Evolutionary conservation across 2,329 filamentous ascomycete genomes (phyloP).

Genomic region (Diaporthe nobilis): DNA sequence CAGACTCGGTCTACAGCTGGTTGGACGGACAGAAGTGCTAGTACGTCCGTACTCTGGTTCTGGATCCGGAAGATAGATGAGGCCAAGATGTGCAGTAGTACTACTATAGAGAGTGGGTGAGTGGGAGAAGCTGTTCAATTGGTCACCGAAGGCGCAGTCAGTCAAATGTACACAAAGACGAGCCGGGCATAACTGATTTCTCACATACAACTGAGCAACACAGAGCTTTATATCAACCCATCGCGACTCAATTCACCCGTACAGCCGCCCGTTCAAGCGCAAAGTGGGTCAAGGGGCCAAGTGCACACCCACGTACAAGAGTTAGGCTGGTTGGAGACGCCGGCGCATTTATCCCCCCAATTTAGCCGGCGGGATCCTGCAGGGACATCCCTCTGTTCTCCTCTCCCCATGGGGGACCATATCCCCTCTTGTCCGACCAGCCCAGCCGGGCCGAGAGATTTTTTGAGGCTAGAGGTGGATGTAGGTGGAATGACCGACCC

Average conservation of each 20-base stretch:
- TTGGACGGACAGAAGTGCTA: not conserved
- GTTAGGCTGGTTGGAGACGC: conserved; percentile 1
- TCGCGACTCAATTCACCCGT: conserved; percentile 25
- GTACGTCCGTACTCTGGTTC: not conserved
- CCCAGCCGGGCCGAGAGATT: conserved; percentile 18
- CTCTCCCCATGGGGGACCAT: not conserved
- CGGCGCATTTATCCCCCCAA: conserved; percentile 21
- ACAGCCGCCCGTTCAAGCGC: conserved; percentile 19
- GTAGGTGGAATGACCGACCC: not conserved
- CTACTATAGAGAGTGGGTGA: not conserved
- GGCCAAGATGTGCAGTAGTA: not conserved
- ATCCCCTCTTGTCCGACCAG: conserved; percentile 13
- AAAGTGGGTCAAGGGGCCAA: conserved; percentile 9
- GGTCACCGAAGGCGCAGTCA: not conserved
- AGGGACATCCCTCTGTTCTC: conserved; percentile 19
- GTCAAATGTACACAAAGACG: not conserved
- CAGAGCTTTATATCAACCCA: conserved; percentile 21
- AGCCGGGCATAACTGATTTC: not conserved
- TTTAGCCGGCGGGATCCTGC: conserved; percentile 30
- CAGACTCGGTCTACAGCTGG: not conserved
- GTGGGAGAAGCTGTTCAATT: no score
- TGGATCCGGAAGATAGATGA: not conserved
- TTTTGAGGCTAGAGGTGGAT: not conserved
- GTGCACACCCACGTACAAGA: not conserved
- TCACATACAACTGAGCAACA: not conserved